phyloP scores from a whole-genome alignment of 2,329 filamentous ascomycete genomes.

The Ustilaginoidea virens region DNA sequence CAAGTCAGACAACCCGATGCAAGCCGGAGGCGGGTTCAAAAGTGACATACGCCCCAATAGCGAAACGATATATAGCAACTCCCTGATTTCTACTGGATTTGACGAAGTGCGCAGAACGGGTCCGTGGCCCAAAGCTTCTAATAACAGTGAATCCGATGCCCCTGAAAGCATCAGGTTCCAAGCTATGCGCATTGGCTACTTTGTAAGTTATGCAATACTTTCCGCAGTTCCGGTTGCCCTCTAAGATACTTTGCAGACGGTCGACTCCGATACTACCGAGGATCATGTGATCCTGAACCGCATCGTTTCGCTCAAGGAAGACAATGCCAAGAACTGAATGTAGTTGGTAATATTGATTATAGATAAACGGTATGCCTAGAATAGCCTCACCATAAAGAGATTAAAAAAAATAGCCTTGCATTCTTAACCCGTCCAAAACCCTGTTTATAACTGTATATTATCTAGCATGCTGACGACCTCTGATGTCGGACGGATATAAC shows the following conservation, averaged over 20 bases:
- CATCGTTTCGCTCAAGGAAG: constrained; percentile 79
- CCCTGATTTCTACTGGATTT: constrained; percentile 66
- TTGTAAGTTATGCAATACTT: too few relatives aligned
- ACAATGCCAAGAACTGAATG: constrained; percentile 40
- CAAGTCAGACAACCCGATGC: constrained; percentile 63
- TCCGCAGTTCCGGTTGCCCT: background rate
- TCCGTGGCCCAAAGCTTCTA: constrained; percentile 63
- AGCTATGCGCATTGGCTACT: constrained; percentile 71
- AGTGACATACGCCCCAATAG: constrained; percentile 68
- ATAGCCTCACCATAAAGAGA: too few relatives aligned
- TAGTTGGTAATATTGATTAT: too few relatives aligned
- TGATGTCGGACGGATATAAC: too few relatives aligned
- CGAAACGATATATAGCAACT: constrained; percentile 56
- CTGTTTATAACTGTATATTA: too few relatives aligned
- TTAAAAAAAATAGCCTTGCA: too few relatives aligned
- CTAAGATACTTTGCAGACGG: constrained; percentile 21
- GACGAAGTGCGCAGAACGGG: constrained; percentile 55
- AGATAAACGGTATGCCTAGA: too few relatives aligned
- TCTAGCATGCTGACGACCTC: too few relatives aligned
- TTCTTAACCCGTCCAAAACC: too few relatives aligned
- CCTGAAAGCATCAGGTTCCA: constrained; percentile 71
- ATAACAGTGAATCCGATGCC: constrained; percentile 45
- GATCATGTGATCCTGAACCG: constrained; percentile 70
- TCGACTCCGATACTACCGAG: constrained; percentile 59
- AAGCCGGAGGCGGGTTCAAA: constrained; percentile 62